Percentiles rank a stretch among this genome's conserved stretches.
phyloP scores from a whole-genome alignment of 768 basidiomycete genomes.

The Leccinellum luteum region DNA sequence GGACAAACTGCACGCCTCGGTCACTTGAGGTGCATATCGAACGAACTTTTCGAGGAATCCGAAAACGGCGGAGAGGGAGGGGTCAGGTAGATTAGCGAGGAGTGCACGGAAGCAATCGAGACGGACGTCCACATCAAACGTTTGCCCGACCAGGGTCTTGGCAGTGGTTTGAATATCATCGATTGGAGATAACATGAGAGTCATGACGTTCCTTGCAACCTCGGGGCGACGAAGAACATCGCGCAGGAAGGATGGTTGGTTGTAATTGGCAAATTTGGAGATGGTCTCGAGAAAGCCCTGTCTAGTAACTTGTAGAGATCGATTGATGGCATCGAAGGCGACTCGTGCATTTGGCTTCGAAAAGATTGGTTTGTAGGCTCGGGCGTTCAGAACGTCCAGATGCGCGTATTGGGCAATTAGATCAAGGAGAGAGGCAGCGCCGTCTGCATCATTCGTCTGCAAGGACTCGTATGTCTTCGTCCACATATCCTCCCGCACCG shows the following conservation, averaged over 20 bases:
- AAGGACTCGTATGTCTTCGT: constrained; percentile 57
- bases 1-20: constrained; percentile 88
- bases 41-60: constrained; percentile 67
- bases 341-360: constrained; percentile 28
- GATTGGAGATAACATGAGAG: constrained; percentile 80
- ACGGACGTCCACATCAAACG: constrained; percentile 88
- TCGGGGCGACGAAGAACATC: constrained; percentile 54
- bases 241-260: constrained; percentile 47
- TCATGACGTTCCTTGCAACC: constrained; percentile 57
- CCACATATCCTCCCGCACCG: constrained; percentile 67
- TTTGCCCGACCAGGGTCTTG: constrained; percentile 77
- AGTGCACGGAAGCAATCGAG: constrained; percentile 84
- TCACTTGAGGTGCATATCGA: constrained; percentile 55
- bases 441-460: constrained; percentile 55
- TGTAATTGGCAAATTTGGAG: constrained; percentile 63
- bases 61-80: constrained; percentile 68
- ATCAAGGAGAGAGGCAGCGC: constrained; percentile 55
- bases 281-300: constrained; percentile 62
- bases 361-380: constrained; percentile 45
- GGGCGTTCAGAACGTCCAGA: constrained; percentile 57
- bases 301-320: constrained; percentile 53
- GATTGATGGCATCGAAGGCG: constrained; percentile 58
- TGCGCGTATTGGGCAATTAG: constrained; percentile 61
- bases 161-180: constrained; percentile 71
- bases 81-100: constrained; percentile 61